Base-by-base conservation (phyloP, 352 stramenopile genomes). In the Globisporangium spinosum region DNA sequence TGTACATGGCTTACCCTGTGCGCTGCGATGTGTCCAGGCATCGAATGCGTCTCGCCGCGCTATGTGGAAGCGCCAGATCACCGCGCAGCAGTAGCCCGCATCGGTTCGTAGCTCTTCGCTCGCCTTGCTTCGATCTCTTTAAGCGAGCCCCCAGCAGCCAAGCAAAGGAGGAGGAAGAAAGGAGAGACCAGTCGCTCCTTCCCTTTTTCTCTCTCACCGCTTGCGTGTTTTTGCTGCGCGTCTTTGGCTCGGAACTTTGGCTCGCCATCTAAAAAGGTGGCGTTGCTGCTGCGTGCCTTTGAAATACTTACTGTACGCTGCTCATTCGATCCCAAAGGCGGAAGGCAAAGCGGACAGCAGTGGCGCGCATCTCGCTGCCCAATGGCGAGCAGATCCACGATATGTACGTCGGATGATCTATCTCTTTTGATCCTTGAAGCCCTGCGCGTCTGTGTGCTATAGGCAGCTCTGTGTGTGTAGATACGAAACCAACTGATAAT, bases 351-450 rank as follows among this genome's bases (percentile, higher is more conserved):
- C 43, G 5, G 43, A 49, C 17, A 49, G 6, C 43, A 49, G 3
- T 67, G 49, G 63, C 73, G 22, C 82, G 76, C 59, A 87, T 89
- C 58, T 85, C 74, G 22, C 58, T 89, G 20, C 83, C 80, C 8
- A 89, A 86, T 43, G 83, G 80, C 55, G 80, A 91, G 32, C 79
- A 89, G 68, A 89, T 91, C 67, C 79, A 89, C 72, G 80, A 91
- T 55, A 91, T 91, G 79, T 89, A 70, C 66, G 74, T 12, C 49
- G 23, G 12, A 35, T 5, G 9, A 34, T 23, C 49, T 29, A 10
- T 17, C 15, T 25, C 17, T 23, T 20, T 47, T 47, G 13, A 7
- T 47, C 40, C 40, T 47, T 43, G 35, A 43, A 43, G 9, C 12
- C 12, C 13, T 47, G 40, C 40, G 40, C 15, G 40, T 47, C 40